These are phyloP conservation scores for Neurospora sp. DNA, from an alignment of 2,329 filamentous ascomycete genomes.

Conservation along the genomic window DNA sequence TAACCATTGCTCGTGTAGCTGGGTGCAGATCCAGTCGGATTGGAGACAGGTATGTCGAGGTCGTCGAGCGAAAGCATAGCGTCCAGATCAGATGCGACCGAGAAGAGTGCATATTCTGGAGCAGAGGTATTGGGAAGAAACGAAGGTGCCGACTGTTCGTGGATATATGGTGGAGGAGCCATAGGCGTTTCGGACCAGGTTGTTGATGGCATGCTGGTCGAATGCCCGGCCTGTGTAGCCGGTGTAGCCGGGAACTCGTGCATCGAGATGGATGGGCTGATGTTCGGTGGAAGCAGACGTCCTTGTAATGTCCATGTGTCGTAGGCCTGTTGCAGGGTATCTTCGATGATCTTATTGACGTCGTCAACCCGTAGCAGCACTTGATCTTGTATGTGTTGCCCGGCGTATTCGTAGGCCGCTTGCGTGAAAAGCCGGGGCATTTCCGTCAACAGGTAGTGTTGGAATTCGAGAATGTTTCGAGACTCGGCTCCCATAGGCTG, in stretches of 20 bases:
- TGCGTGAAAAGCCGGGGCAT: slow-evolving; percentile 14
- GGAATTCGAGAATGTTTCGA: slow-evolving; percentile 10
- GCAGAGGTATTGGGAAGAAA: background rate
- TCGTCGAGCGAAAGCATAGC: background rate
- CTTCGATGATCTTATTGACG: slow-evolving; percentile 3
- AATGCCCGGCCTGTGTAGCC: background rate
- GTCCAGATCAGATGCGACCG: background rate
- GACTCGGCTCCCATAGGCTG: slow-evolving; percentile 7
- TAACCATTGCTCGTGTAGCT: background rate
- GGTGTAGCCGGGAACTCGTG: background rate
- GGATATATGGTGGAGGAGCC: background rate
- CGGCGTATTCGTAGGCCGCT: slow-evolving; percentile 12
- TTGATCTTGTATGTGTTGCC: slow-evolving; percentile 5
- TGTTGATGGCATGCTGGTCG: background rate
- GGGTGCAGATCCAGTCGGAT: background rate
- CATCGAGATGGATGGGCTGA: background rate
- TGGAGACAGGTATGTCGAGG: background rate
- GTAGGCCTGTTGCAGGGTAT: slow-evolving; percentile 1
- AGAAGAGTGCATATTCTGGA: background rate
- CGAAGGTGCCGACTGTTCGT: background rate
- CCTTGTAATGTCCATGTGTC: background rate
- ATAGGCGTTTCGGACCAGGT: background rate
- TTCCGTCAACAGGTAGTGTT: slow-evolving; percentile 14
- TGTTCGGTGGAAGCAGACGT: background rate
- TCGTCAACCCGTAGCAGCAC: slow-evolving; percentile 1